Percentiles rank a stretch among this genome's conserved stretches.
phyloP scores from a whole-genome alignment of 2,329 filamentous ascomycete genomes.

The Ceratocystis smalleyi region DNA sequence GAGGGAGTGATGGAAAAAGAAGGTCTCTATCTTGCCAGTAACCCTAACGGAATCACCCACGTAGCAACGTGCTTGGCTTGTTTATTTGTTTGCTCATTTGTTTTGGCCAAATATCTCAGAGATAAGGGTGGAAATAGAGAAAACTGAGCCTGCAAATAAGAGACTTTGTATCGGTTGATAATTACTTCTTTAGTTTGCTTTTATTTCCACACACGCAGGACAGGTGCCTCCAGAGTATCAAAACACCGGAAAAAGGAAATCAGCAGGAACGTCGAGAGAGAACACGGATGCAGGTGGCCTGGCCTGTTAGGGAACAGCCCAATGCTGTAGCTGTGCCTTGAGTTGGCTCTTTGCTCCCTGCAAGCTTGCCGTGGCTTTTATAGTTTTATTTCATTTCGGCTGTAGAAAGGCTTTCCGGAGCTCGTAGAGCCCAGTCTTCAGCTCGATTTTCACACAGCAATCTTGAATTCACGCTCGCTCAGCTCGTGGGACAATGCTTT shows the following conservation, averaged over 20 bases:
- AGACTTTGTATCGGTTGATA: not conserved
- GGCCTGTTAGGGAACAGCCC: not conserved
- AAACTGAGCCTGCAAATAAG: not conserved
- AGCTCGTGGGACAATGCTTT: not conserved
- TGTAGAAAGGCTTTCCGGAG: too few relatives aligned
- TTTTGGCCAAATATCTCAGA: not conserved
- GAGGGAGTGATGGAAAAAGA: not conserved
- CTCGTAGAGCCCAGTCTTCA: not conserved
- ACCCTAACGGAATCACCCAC: not conserved
- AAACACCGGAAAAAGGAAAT: not conserved
- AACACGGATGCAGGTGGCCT: not conserved
- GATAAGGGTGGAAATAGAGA: not conserved
- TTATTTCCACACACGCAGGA: not conserved
- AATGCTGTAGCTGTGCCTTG: too few relatives aligned
- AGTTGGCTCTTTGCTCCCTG: too few relatives aligned
- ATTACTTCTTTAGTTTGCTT: not conserved
- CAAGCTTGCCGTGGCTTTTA: not conserved
- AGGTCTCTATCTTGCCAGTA: not conserved
- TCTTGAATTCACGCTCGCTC: not conserved
- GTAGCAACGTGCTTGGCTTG: not conserved
- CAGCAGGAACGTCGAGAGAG: not conserved
- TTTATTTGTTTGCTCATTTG: not conserved
- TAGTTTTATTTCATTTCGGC: not conserved
- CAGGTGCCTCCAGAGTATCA: not conserved
- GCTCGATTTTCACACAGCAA: not conserved